Conservation (phyloP, 1,284 basidiomycete genomes). For the Exobasidium rhododendri region DNA sequence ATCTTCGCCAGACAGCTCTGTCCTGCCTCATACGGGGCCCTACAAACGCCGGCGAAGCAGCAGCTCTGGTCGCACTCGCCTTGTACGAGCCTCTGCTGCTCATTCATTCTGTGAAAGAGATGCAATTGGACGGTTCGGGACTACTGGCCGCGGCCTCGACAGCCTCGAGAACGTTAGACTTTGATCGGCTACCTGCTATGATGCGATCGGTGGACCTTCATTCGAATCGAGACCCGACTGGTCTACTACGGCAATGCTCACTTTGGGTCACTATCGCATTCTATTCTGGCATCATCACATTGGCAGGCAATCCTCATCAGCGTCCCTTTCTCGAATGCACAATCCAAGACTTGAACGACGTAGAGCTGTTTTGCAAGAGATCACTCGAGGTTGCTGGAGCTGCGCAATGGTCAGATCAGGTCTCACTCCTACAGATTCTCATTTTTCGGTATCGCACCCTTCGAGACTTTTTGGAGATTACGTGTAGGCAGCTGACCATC, state of each 20-base stretch:
- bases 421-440: background rate
- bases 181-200: background rate
- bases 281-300: background rate
- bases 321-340: background rate
- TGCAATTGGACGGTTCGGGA: background rate
- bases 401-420: background rate
- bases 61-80: background rate
- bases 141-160: background rate
- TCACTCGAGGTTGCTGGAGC: background rate
- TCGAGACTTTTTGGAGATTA: background rate
- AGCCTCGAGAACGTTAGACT: background rate
- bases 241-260: background rate
- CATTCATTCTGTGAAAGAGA: background rate
- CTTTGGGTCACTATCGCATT: background rate
- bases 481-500: background rate
- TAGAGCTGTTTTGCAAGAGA: background rate
- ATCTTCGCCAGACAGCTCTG: background rate
- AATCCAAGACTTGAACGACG: background rate
- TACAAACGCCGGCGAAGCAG: background rate
- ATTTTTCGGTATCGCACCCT: slow-evolving; percentile 1
- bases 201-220: background rate
- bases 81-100: slow-evolving; percentile 7
- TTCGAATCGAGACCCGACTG: background rate
- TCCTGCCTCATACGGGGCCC: background rate
- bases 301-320: slow-evolving; percentile 1